phyloP scores from a whole-genome alignment of 129 eudicot genomes.

The Tagetes erecta region DNA sequence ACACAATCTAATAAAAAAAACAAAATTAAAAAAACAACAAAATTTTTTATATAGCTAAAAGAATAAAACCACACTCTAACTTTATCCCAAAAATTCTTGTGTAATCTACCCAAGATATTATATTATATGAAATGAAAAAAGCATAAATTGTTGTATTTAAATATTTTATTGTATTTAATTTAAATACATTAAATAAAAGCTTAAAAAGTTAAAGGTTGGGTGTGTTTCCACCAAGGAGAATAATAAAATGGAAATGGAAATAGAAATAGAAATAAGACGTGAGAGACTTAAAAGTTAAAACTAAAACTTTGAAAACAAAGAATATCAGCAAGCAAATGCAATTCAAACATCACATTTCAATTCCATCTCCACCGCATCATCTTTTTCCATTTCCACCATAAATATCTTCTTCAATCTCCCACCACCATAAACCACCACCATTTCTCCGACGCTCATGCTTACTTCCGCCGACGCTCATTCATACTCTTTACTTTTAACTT shows the following conservation, averaged over 20 bases:
- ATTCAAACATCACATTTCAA: slow-evolving; percentile 19
- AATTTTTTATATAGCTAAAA: no score
- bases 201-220: slow-evolving; percentile 1
- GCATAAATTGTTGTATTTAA: no score
- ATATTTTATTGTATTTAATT: no score
- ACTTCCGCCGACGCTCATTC: slow-evolving; percentile 6
- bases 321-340: not conserved
- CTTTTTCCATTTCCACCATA: not conserved
- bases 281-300: slow-evolving; percentile 27
- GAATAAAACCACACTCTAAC: no score
- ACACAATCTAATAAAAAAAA: no score
- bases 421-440: not conserved
- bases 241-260: not conserved
- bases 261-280: slow-evolving; percentile 5
- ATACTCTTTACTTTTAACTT: not conserved
- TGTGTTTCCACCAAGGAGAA: slow-evolving; percentile 13
- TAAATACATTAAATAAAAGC: no score
- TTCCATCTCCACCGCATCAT: not conserved
- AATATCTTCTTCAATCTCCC: slow-evolving; percentile 11
- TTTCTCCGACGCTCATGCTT: not conserved
- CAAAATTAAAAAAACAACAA: no score
- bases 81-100: no score
- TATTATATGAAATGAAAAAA: no score
- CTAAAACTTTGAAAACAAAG: slow-evolving; percentile 20
- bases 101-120: no score